These are phyloP conservation scores for Aulographum hederae DNA, from an alignment of 2,329 filamentous ascomycete species.

Conservation along the genomic window DNA sequence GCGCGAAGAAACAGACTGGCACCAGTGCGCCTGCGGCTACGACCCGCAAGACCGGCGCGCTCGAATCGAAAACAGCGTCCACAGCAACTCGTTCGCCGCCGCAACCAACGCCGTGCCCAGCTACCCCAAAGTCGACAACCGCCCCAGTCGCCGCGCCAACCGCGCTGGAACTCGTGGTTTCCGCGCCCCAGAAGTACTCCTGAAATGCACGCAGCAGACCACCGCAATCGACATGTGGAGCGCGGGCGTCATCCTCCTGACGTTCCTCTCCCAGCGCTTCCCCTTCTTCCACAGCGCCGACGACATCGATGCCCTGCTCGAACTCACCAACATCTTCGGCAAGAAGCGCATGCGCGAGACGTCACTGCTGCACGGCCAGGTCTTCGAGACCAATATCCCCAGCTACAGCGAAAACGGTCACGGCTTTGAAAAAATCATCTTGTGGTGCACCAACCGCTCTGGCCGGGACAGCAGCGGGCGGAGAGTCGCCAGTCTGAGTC, in stretches of 20 bases:
- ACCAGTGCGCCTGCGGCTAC: slow-evolving; percentile 68
- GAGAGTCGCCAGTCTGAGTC: slow-evolving; percentile 34
- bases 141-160: slow-evolving; percentile 79
- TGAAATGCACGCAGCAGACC: slow-evolving; percentile 92
- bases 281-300: slow-evolving; percentile 99
- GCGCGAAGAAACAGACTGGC: slow-evolving; percentile 47
- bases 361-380: slow-evolving; percentile 69
- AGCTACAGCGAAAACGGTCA: slow-evolving; percentile 77
- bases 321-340: slow-evolving; percentile 92
- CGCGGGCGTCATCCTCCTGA: slow-evolving; percentile 90
- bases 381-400: slow-evolving; percentile 84
- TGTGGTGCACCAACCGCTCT: slow-evolving; percentile 79
- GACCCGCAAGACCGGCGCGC: slow-evolving; percentile 40
- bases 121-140: slow-evolving; percentile 57
- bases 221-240: slow-evolving; percentile 94
- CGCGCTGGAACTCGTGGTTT: slow-evolving; percentile 90
- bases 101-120: slow-evolving; percentile 27
- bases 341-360: slow-evolving; percentile 65
- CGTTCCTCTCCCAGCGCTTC: slow-evolving; percentile 77
- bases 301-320: slow-evolving; percentile 92
- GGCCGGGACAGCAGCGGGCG: slow-evolving; percentile 35
- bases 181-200: slow-evolving; percentile 84
- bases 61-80: slow-evolving; percentile 35
- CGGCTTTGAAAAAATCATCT: slow-evolving; percentile 76
- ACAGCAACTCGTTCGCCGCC: slow-evolving; percentile 21